A percentile compares a stretch with the other conserved stretches of the same genome.
Evolutionary conservation across 116 monocot genomes (phyloP).

Genomic region (Dioscorea cayenensis): DNA sequence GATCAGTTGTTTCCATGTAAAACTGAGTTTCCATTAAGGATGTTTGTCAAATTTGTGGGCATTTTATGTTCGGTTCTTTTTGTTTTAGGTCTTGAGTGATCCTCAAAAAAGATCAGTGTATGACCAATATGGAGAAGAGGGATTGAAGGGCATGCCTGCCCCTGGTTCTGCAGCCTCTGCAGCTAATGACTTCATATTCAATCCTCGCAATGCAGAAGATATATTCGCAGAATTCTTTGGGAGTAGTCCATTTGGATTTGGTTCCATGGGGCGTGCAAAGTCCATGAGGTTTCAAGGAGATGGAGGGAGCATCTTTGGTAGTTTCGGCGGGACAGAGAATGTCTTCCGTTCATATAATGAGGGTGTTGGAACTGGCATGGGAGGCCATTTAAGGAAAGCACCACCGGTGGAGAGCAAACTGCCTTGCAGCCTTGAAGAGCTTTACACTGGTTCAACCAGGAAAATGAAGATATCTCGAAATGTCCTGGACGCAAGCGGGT

Average conservation of each 20-base stretch:
- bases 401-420: slow-evolving; percentile 62
- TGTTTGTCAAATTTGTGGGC: neutral
- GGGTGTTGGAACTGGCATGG: slow-evolving; percentile 18
- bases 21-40: no score
- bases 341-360: slow-evolving; percentile 32
- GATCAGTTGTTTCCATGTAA: no score
- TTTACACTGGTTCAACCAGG: slow-evolving; percentile 51
- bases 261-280: slow-evolving; percentile 39
- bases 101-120: slow-evolving; percentile 61
- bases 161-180: slow-evolving; percentile 23
- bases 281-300: slow-evolving; percentile 57
- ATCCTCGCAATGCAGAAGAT: slow-evolving; percentile 82
- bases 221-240: slow-evolving; percentile 92
- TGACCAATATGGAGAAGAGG: slow-evolving; percentile 84
- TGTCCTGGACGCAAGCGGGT: slow-evolving; percentile 47
- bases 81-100: slow-evolving; percentile 74
- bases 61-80: neutral
- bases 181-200: slow-evolving; percentile 22
- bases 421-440: slow-evolving; percentile 69
- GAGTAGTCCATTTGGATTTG: slow-evolving; percentile 52
- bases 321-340: slow-evolving; percentile 14
- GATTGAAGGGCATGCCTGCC: slow-evolving; percentile 61
- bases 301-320: slow-evolving; percentile 34
- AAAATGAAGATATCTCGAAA: slow-evolving; percentile 80
- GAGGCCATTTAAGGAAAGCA: slow-evolving; percentile 29